A percentile compares a stretch with the other conserved stretches of the same genome.
phyloP scores from a whole-genome alignment of 345 rosid genomes.

The Draba incana region DNA sequence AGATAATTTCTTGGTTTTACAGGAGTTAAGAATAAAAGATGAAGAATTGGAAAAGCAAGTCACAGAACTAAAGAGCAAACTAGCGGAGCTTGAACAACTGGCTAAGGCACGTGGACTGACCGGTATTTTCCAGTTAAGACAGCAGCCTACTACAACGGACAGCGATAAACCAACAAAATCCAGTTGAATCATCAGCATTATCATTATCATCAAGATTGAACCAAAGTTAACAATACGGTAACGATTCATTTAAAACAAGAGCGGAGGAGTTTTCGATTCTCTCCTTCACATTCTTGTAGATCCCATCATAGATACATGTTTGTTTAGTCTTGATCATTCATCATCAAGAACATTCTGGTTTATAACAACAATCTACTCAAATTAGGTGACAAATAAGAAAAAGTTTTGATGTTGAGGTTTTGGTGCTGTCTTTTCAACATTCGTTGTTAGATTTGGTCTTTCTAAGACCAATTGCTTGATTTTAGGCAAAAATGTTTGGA shows the following conservation, averaged over 20 bases:
- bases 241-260: constrained; percentile 29
- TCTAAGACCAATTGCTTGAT: constrained; percentile 1
- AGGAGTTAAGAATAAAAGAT: constrained; percentile 70
- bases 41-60: constrained; percentile 63
- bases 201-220: constrained; percentile 10
- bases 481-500: constrained; percentile 21
- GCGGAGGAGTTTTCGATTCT: constrained; percentile 34
- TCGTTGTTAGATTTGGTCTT: constrained; percentile 20
- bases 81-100: constrained; percentile 77
- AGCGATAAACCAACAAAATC: constrained; percentile 44
- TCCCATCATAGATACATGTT: constrained; percentile 18
- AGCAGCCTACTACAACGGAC: constrained; percentile 29
- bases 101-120: constrained; percentile 66
- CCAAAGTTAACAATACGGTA: constrained; percentile 27
- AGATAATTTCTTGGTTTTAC: constrained; percentile 29
- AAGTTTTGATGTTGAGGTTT: constrained; percentile 23
- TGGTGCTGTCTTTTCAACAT: constrained; percentile 33
- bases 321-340: constrained; percentile 1
- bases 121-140: constrained; percentile 61
- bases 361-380: background rate
- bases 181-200: constrained; percentile 39
- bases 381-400: constrained; percentile 19
- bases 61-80: constrained; percentile 54
- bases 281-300: constrained; percentile 38
- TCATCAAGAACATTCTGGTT: constrained; percentile 23